A percentile compares a stretch with the other conserved stretches of the same genome.
phyloP scores from a whole-genome alignment of 257 asterid species.

The Solanum tarapatanum region DNA sequence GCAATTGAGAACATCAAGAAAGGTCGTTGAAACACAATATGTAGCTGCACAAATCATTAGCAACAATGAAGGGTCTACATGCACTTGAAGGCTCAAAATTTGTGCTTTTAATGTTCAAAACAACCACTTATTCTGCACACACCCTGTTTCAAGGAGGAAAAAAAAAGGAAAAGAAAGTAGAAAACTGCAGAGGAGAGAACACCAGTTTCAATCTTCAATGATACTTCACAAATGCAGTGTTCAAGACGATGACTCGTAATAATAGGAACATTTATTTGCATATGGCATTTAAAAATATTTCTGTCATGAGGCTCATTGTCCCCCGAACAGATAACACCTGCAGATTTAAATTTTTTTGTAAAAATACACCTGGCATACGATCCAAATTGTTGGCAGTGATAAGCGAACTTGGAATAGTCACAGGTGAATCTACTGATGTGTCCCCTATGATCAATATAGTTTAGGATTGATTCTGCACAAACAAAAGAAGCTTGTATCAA shows the following conservation, averaged over 20 bases:
- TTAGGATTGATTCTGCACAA: constrained; percentile 48
- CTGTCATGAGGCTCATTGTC: neutral
- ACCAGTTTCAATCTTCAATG: neutral
- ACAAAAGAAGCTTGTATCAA: constrained; percentile 2
- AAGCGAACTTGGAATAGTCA: constrained; percentile 42
- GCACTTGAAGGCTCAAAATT: neutral
- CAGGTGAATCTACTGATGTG: constrained; percentile 10
- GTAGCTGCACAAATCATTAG: neutral
- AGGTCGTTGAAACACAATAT: neutral
- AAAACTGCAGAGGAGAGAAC: neutral
- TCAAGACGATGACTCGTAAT: neutral
- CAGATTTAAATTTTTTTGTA: neutral
- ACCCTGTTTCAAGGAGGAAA: neutral
- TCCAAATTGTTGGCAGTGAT: constrained; percentile 77
- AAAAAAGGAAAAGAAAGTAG: neutral
- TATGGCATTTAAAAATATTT: neutral
- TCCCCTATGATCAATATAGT: constrained; percentile 34
- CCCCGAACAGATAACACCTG: neutral
- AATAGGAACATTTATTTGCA: neutral
- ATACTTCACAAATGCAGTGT: neutral
- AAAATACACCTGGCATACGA: constrained; percentile 51
- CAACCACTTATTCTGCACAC: neutral
- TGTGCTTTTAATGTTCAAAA: neutral
- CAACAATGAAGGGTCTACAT: neutral
- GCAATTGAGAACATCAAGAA: constrained; percentile 21